Percentiles rank a stretch among this genome's conserved stretches.
Evolutionary conservation across 305 asterid species (phyloP).

Genomic region (Fraxinus floribunda): DNA sequence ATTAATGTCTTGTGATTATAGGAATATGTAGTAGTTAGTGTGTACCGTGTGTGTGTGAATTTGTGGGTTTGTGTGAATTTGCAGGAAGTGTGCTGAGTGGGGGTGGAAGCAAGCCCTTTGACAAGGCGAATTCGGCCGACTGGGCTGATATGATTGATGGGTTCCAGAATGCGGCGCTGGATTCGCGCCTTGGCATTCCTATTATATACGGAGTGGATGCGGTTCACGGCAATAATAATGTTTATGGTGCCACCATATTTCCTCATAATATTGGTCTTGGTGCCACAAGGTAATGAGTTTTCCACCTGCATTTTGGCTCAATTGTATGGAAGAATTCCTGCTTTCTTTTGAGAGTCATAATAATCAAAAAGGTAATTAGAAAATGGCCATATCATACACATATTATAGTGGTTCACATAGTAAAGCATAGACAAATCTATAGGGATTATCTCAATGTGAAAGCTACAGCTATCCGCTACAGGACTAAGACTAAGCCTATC

Average conservation of each 20-base stretch:
- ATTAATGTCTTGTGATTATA: neutral
- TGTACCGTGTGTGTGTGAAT: neutral
- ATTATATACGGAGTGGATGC: conserved; percentile 83
- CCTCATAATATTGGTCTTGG: conserved; percentile 95
- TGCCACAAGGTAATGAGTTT: conserved; percentile 67
- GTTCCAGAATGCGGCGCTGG: conserved; percentile 67
- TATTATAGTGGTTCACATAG: neutral
- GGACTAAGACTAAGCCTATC: neutral
- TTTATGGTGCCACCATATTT: conserved; percentile 83
- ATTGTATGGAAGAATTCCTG: neutral
- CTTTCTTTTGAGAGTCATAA: neutral
- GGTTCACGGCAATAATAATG: conserved; percentile 92
- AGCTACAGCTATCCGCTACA: neutral
- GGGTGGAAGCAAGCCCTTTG: conserved; percentile 86
- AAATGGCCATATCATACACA: neutral
- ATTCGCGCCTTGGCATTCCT: conserved; percentile 79
- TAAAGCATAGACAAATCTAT: neutral
- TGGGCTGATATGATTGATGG: conserved; percentile 90
- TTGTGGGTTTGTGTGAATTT: neutral
- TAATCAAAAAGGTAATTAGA: neutral
- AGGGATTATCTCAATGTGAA: neutral
- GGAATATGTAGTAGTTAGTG: neutral
- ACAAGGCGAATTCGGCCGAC: conserved; percentile 68
- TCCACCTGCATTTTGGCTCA: neutral
- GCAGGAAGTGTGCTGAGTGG: conserved; percentile 88